Evolutionary conservation across 140 eudicot genomes (phyloP), one percentile per base, ranked within the genome.

Genomic region (Flaveria floridana): DNA sequence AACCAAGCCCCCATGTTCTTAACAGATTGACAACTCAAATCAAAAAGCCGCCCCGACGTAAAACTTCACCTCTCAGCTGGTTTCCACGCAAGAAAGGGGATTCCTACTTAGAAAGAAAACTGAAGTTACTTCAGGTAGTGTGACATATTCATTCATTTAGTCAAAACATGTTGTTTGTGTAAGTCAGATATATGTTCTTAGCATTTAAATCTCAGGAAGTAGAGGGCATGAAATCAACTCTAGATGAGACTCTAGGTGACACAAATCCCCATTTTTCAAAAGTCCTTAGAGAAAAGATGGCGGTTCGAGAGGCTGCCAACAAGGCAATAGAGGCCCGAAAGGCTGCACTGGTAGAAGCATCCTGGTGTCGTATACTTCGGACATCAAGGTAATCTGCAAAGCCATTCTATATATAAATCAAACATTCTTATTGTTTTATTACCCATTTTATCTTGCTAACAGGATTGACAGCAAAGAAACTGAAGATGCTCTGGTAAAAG

Each of bases 291-390:
- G 99, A 93, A 81, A 93, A 93, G 75, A 90, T 90, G 34, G 99
- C 99, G 25, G 90, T 91, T 28, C 83, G 79, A 81, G 96, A 86
- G 79, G 99, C 99, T 52, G 99, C 96, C 13, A 80, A 83, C 42
- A 90, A 82, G 80, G 97, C 93, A 53, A 77, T 93, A 80, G 89
- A 90, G 67, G 97, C 97, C 16, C 88, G 91, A 77, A 93, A 90
- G 77, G 96, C 99, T 74, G 99, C 99, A 20, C 59, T 90, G 85
- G 94, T 93, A 53, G 99, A 93, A 84, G 95, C 97, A 34, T 93
- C 97, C 18, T 93, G 99, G 99, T 93, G 97, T 78, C 85, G 94
- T 30, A 90, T 93, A 78, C 99, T 90, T 80, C 65, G 63, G 59
- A 94, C 99, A 47, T 92, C 99, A 9, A 77, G 95, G 98, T 89